Conservation (phyloP, 805 yeast species). For the Ogataea pilisensis region DNA sequence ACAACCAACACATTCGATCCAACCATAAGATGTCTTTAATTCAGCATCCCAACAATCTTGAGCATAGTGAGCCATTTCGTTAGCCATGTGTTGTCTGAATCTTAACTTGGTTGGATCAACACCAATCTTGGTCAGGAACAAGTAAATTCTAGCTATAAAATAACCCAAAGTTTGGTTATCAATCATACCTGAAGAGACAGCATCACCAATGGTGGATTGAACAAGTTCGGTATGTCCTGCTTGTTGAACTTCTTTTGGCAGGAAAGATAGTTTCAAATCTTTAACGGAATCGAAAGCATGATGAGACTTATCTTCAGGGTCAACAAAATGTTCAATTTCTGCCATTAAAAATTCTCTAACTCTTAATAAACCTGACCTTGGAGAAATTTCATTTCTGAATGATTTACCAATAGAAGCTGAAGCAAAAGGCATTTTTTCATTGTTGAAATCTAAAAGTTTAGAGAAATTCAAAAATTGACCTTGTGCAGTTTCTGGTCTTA, state of each 20-base stretch:
- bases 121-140: slow-evolving; percentile 84
- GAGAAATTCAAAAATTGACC: slow-evolving; percentile 96
- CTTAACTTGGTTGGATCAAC: slow-evolving; percentile 79
- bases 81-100: slow-evolving; percentile 97
- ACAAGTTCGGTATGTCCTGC: slow-evolving; percentile 71
- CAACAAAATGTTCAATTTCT: slow-evolving; percentile 97
- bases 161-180: slow-evolving; percentile 97
- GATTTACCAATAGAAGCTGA: slow-evolving; percentile 98
- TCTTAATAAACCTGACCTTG: slow-evolving; percentile 95
- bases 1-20: slow-evolving; percentile 99
- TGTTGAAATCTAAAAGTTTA: slow-evolving; percentile 91
- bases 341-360: slow-evolving; percentile 99
- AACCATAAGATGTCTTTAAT: slow-evolving; percentile 90
- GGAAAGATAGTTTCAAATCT: slow-evolving; percentile 67
- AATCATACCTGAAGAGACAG: slow-evolving; percentile 81
- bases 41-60: slow-evolving; percentile 99
- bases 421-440: slow-evolving; percentile 98
- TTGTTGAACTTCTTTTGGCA: slow-evolving; percentile 85
- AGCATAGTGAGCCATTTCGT: slow-evolving; percentile 99
- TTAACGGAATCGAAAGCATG: slow-evolving; percentile 72
- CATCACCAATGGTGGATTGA: slow-evolving; percentile 78
- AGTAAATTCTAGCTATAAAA: slow-evolving; percentile 89
- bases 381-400: slow-evolving; percentile 97
- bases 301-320: slow-evolving; percentile 84
- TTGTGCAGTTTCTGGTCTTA: slow-evolving; percentile 99